Evolutionary conservation across 139 green algal species (phyloP).

Genomic region (Asterochloris sp.): DNA sequence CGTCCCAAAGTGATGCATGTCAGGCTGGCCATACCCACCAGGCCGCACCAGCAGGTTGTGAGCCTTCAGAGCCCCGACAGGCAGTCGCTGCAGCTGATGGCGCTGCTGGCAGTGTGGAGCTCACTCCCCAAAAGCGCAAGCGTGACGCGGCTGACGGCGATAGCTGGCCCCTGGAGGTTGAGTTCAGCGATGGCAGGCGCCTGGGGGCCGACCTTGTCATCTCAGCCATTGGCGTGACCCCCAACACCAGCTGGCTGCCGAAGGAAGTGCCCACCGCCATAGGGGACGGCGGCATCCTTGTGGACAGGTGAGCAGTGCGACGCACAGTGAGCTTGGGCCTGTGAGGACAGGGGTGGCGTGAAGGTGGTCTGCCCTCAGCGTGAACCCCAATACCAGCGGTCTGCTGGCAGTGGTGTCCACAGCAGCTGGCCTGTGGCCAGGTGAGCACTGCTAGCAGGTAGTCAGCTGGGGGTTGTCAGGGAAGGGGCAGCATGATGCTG

Average conservation of each 20-base stretch:
- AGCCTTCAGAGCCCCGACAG: too few species aligned
- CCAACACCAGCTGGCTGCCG: conserved; percentile 61
- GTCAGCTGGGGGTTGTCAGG: too few species aligned
- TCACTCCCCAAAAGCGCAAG: background rate
- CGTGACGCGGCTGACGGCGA: background rate
- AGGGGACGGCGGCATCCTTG: conserved; percentile 63
- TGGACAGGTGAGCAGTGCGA: conserved; percentile 34
- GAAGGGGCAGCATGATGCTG: too few species aligned
- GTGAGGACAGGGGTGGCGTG: background rate
- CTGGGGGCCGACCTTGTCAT: conserved; percentile 66
- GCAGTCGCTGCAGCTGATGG: background rate
- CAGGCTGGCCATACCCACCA: too few species aligned
- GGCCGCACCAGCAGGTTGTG: too few species aligned
- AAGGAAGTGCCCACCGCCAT: conserved; percentile 19
- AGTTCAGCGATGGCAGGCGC: conserved; percentile 37
- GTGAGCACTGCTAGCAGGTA: too few species aligned
- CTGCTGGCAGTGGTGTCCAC: too few species aligned
- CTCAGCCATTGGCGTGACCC: conserved; percentile 64
- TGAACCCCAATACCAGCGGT: too few species aligned
- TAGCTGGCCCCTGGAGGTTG: conserved; percentile 21
- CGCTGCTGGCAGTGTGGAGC: too few species aligned
- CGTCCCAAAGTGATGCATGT: background rate
- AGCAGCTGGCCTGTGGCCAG: too few species aligned
- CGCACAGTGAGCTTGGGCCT: background rate
- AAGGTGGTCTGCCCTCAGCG: too few species aligned